phyloP scores from a whole-genome alignment of 1,139 yeast genomes.

The Sugiyamaella castrensis region DNA sequence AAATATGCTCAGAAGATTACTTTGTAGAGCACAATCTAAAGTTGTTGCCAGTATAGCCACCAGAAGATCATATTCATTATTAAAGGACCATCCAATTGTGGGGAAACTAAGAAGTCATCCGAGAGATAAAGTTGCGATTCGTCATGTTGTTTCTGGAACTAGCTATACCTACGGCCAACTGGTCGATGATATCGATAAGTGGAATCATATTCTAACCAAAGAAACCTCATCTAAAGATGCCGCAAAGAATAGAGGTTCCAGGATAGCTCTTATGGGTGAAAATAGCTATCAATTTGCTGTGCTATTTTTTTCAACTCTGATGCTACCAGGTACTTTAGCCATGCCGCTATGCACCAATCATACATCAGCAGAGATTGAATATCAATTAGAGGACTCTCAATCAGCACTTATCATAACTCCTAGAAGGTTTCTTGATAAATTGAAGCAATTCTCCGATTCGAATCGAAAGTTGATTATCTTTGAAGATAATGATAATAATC shows the following conservation, averaged over 20 bases:
- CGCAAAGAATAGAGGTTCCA: conserved; percentile 22
- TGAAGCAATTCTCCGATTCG: conserved; percentile 23
- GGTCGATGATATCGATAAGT: conserved; percentile 31
- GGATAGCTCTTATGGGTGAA: conserved; percentile 40
- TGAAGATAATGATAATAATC: conserved; percentile 1
- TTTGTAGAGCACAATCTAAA: too few relatives aligned
- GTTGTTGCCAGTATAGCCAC: too few relatives aligned
- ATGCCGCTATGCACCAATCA: conserved; percentile 39
- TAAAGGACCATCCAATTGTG: conserved; percentile 26
- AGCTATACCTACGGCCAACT: conserved; percentile 34
- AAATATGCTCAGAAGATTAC: too few relatives aligned
- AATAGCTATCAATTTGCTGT: conserved; percentile 36
- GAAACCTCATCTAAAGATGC: conserved; percentile 11
- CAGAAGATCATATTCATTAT: not conserved
- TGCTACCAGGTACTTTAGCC: conserved; percentile 33
- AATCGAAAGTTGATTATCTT: conserved; percentile 1
- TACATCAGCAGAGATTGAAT: conserved; percentile 35
- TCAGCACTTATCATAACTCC: conserved; percentile 34
- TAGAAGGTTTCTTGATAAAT: conserved; percentile 30
- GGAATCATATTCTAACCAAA: conserved; percentile 27
- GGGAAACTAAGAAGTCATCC: conserved; percentile 28
- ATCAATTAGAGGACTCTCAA: conserved; percentile 35
- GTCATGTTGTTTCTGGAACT: conserved; percentile 36
- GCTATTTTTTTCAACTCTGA: conserved; percentile 33
- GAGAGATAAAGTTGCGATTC: conserved; percentile 32